These are phyloP conservation scores for Salix brachista DNA, from an alignment of 345 rosid genomes.

Conservation along the genomic window DNA sequence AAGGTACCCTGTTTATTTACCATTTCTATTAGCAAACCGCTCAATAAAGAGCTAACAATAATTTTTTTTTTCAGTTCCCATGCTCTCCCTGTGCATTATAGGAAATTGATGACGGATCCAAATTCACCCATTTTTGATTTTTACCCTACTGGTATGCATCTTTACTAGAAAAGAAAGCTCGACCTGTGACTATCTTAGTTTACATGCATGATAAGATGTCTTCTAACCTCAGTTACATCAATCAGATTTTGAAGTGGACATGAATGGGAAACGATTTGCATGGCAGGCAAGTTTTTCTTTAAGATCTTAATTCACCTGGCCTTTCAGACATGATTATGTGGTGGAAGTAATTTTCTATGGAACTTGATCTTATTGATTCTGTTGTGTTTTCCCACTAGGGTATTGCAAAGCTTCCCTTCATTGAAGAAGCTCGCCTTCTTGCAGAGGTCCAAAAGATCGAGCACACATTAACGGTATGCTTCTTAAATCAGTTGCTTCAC, in stretches of 20 bases:
- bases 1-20: conserved; percentile 43
- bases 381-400: conserved; percentile 43
- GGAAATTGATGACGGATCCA: conserved; percentile 82
- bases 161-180: conserved; percentile 11
- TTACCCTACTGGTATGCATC: conserved; percentile 66
- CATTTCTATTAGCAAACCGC: neutral
- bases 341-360: neutral
- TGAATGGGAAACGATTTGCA: conserved; percentile 83
- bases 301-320: conserved; percentile 4
- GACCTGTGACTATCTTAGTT: neutral
- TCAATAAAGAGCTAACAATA: conserved; percentile 13
- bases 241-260: conserved; percentile 85
- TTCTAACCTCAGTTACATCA: conserved; percentile 22
- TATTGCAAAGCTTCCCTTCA: conserved; percentile 82
- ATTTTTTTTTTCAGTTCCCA: conserved; percentile 57
- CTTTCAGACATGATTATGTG: neutral
- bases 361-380: neutral
- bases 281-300: conserved; percentile 68
- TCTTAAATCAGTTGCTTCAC: neutral
- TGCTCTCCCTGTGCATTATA: conserved; percentile 79
- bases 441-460: conserved; percentile 60
- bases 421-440: conserved; percentile 83
- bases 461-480: conserved; percentile 62
- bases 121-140: conserved; percentile 80
- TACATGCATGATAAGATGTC: conserved; percentile 11